These are phyloP conservation scores for Pseudocercospora ulei DNA, from an alignment of 2,329 filamentous ascomycete genomes.

Conservation along the genomic window DNA sequence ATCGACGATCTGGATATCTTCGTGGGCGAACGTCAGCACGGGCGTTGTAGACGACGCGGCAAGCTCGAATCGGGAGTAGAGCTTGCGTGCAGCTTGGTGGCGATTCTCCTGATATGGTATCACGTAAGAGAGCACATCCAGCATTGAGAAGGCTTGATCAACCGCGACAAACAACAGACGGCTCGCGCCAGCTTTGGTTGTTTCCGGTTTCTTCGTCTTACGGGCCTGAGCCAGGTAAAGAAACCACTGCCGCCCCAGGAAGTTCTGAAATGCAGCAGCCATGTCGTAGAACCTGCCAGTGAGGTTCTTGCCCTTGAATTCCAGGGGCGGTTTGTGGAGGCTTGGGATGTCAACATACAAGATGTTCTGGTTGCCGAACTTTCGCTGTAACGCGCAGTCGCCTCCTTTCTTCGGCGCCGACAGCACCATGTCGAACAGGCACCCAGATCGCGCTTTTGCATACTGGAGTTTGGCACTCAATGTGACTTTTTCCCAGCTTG, in stretches of 20 bases:
- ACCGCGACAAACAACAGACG: constrained; percentile 26
- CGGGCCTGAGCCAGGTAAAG: constrained; percentile 35
- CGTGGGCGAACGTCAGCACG: constrained; percentile 33
- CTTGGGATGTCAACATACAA: constrained; percentile 36
- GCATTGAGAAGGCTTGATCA: constrained; percentile 12
- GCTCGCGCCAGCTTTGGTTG: constrained; percentile 8
- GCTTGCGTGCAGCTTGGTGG: constrained; percentile 37
- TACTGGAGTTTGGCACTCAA: constrained; percentile 15
- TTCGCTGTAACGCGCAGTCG: constrained; percentile 25
- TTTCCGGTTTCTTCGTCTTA: constrained; percentile 24
- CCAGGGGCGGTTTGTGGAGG: constrained; percentile 20
- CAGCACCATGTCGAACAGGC: constrained; percentile 24
- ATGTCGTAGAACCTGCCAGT: constrained; percentile 31
- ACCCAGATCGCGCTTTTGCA: constrained; percentile 7
- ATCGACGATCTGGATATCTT: constrained; percentile 31
- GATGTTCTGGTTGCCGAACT: constrained; percentile 36
- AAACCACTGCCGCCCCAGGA: constrained; percentile 39
- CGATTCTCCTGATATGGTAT: constrained; percentile 34
- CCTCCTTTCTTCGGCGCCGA: constrained; percentile 21
- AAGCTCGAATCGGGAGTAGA: constrained; percentile 38
- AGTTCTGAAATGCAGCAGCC: constrained; percentile 32
- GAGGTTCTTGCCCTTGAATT: constrained; percentile 20
- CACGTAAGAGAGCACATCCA: constrained; percentile 37
- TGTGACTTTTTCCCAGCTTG: constrained; percentile 8
- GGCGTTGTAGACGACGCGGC: constrained; percentile 37